phyloP scores from a whole-genome alignment of 108 stramenopile species.

The Nannochloropsis gaditana region DNA sequence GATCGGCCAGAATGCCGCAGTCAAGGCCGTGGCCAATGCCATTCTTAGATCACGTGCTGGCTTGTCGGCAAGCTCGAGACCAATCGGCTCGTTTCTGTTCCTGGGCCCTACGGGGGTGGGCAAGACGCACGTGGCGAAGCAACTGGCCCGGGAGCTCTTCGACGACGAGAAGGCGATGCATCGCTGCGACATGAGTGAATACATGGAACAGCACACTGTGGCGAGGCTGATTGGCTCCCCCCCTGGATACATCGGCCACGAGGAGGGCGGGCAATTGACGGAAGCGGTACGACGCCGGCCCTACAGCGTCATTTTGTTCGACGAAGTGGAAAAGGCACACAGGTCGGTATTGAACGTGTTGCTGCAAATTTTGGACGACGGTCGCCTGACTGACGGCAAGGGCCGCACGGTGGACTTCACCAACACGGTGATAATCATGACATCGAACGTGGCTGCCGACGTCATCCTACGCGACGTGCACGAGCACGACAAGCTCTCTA shows the following conservation, averaged over 20 bases:
- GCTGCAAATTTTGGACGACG: constrained; percentile 85
- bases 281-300: constrained; percentile 79
- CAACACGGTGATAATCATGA: constrained; percentile 81
- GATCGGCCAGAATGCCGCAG: constrained; percentile 75
- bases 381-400: constrained; percentile 80
- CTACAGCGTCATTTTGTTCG: constrained; percentile 80
- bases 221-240: constrained; percentile 56
- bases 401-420: constrained; percentile 82
- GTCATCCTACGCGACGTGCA: background rate
- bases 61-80: constrained; percentile 66
- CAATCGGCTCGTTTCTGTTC: constrained; percentile 77
- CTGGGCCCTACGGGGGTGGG: constrained; percentile 83
- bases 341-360: constrained; percentile 74
- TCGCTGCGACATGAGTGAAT: constrained; percentile 88
- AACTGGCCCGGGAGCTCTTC: constrained; percentile 79
- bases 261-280: constrained; percentile 86
- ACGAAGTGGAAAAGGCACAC: constrained; percentile 89
- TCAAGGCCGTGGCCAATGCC: constrained; percentile 70
- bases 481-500: background rate
- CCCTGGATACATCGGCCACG: constrained; percentile 64
- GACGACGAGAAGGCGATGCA: constrained; percentile 78
- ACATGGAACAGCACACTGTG: constrained; percentile 79
- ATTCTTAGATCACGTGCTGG: constrained; percentile 68
- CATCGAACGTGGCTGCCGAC: constrained; percentile 75
- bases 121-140: constrained; percentile 87